A percentile compares a stretch with the other conserved stretches of the same genome.
These are phyloP conservation scores for Taiozyma onychis DNA, from an alignment of 1,139 yeast genomes.

Conservation along the genomic window DNA sequence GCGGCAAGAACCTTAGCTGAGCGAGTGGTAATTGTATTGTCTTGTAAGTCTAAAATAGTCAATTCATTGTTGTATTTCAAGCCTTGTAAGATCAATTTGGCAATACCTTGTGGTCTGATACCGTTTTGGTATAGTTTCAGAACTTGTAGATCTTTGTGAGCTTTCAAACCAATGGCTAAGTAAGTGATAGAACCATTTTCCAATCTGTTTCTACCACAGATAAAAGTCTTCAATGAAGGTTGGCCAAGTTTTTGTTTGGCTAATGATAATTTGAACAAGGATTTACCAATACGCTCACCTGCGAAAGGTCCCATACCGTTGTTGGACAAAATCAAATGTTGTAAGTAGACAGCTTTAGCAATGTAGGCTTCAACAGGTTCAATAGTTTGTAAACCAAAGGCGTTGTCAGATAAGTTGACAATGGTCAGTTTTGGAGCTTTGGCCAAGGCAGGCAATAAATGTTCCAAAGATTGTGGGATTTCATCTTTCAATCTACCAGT, in stretches of 20 bases:
- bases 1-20: slow-evolving; percentile 76
- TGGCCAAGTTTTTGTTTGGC: slow-evolving; percentile 45
- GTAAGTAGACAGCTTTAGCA: slow-evolving; percentile 68
- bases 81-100: slow-evolving; percentile 69
- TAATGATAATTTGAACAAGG: slow-evolving; percentile 66
- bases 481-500: slow-evolving; percentile 94
- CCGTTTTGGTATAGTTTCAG: slow-evolving; percentile 92
- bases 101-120: slow-evolving; percentile 88
- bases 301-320: slow-evolving; percentile 98
- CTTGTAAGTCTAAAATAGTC: slow-evolving; percentile 80
- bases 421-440: slow-evolving; percentile 63
- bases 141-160: slow-evolving; percentile 62
- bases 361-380: slow-evolving; percentile 81
- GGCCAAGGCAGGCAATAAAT: slow-evolving; percentile 67
- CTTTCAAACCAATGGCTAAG: slow-evolving; percentile 69
- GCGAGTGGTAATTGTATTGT: slow-evolving; percentile 81
- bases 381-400: slow-evolving; percentile 92
- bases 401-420: slow-evolving; percentile 87
- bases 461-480: slow-evolving; percentile 77
- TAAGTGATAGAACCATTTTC: slow-evolving; percentile 88
- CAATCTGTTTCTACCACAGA: slow-evolving; percentile 94
- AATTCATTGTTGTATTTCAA: slow-evolving; percentile 55
- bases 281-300: slow-evolving; percentile 88
- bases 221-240: slow-evolving; percentile 63
- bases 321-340: slow-evolving; percentile 83